These are phyloP conservation scores for Huntiella abstrusa DNA, from an alignment of 2,329 filamentous ascomycete species.

Conservation along the genomic window DNA sequence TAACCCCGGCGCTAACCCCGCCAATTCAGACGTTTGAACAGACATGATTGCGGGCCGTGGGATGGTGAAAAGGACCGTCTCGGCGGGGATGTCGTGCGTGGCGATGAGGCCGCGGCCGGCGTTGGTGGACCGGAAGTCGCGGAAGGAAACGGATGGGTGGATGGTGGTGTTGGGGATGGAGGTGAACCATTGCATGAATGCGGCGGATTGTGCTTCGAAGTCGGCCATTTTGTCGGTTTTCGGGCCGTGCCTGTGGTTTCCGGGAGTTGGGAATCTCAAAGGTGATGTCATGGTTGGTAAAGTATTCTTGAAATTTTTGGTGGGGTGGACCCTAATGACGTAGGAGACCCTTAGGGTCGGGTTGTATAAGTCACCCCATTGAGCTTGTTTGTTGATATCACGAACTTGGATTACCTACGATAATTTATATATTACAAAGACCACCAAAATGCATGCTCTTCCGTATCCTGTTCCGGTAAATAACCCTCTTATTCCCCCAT, in stretches of 20 bases:
- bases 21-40: constrained; percentile 51
- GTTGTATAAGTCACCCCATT: too few relatives aligned
- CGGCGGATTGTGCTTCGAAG: constrained; percentile 25
- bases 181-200: constrained; percentile 36
- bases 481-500: constrained; percentile 1
- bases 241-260: too few relatives aligned
- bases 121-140: constrained; percentile 29
- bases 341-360: too few relatives aligned
- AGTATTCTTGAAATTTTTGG: too few relatives aligned
- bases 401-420: too few relatives aligned
- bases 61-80: constrained; percentile 65
- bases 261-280: too few relatives aligned
- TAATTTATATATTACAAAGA: too few relatives aligned
- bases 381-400: too few relatives aligned
- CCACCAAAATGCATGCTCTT: too few relatives aligned
- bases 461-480: neutral
- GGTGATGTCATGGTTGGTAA: too few relatives aligned
- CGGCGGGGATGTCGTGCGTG: constrained; percentile 45
- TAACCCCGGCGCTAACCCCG: constrained; percentile 33
- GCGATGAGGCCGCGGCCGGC: constrained; percentile 49
- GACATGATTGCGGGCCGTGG: constrained; percentile 54
- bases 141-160: constrained; percentile 31
- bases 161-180: constrained; percentile 32
- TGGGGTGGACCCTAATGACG: too few relatives aligned
- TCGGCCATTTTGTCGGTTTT: constrained; percentile 16